Evolutionary conservation across 148 eudicot genomes (phyloP), one percentile per base, ranked within the genome.

Genomic region (Rhododendron kiyosumense): DNA sequence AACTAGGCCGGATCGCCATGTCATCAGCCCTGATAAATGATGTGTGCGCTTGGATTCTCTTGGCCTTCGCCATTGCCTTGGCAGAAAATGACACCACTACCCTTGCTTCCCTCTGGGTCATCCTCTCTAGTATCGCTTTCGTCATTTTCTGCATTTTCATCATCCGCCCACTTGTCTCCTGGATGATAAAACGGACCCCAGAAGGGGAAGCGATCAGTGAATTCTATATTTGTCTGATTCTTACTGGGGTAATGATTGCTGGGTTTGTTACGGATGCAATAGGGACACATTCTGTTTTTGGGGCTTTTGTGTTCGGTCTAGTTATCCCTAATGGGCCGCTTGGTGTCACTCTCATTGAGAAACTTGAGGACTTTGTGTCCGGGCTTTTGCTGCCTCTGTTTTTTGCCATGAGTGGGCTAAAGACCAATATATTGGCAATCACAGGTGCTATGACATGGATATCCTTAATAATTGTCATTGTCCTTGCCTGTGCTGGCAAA

Each of bases 281-380:
- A 4, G 97, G 97, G n/a, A 94, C 94, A 6, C 97, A 94, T 86
- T 91, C 95, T 52, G 92, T 94, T n/a, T 93, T 94, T 46, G 97
- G 97, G 3, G 95, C 97, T 12, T 94, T 94, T 81, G 91, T 94
- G 34, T 90, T 94, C 24, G 97, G 97, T 8, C 83, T 94, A 32
- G 85, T 94, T 43, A 92, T 93, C 26, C 97, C 97, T 18, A 93
- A 92, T 41, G 97, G 97, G 36, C 91, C 93, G 30, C 84, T 94
- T 30, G 93, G 93, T 0, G 92, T 88, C 0, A 90, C 97, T 3
- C 90, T 94, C 1, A 90, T 94, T 20, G 95, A 94, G 46, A 93
- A 93, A 88, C 89, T 94, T 45, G 97, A 94, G 71, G 97, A 94
- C 36, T 92, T 94, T 45, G 95, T 94, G 0, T 92, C 97, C 0